Base-by-base conservation (phyloP, 495 filamentous ascomycete genomes). In the Pyrenula aspistea region DNA sequence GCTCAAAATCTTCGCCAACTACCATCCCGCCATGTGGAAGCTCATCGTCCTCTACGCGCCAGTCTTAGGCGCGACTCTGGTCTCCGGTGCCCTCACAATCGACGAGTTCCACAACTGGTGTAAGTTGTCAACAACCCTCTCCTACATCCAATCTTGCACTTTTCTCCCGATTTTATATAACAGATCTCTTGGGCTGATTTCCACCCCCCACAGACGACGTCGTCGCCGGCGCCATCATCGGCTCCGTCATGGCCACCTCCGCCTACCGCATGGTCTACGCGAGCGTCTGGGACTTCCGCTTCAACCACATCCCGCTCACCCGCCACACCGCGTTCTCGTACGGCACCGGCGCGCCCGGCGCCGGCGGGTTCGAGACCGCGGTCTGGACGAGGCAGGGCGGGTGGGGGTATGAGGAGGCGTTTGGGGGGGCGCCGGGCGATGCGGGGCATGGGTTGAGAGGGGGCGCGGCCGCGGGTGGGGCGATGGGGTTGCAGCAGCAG, bases 21-120 rank as follows among this genome's bases (percentile, higher is more conserved):
- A 80, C 59, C 81, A 83, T 57, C 77, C 82, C 1, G 73, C 77
- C 19, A 76, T 83, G 74, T 85, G 82, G 82, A 84, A 84, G 68
- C 62, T 83, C 0, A 67, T 80, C 25, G 72, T 68, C 19, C 66
- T 77, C n/a, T 83, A 79, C 64, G 71, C 75, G 8, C 83, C 83
- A 0, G 64, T 86, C 2, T 71, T 85, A 2, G 81, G 75, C 11
- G 82, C 80, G 0, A 69, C 67, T 1, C 64, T 85, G 24, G 80
- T 84, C 53, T 78, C 71, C 2, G 79, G 80, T n/a, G 70, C 77
- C 0, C 62, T 85, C 36, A 84, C 79, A 0, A 79, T 85, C 49
- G 83, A 87, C 58, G 70, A 74, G 52, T 70, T 53, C 56, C 77
- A 80, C 59, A 69, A 77, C 56, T 80, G 72, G 72, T 78, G 31